Evolutionary conservation across 2,329 filamentous ascomycete genomes (phyloP).

Genomic region (Monosporascus sp.): DNA sequence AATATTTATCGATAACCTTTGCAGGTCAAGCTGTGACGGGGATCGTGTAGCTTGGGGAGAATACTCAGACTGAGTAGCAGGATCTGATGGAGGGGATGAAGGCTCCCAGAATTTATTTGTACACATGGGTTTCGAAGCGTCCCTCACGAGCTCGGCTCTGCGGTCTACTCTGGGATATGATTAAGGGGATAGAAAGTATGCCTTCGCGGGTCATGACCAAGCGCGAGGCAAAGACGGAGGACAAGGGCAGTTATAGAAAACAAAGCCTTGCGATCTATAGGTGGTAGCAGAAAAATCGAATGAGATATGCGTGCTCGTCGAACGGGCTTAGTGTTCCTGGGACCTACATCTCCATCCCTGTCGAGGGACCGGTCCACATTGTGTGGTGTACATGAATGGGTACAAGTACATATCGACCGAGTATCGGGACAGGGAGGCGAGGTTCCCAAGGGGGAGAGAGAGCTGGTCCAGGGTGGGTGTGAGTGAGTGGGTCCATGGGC

Average conservation of each 20-base stretch:
- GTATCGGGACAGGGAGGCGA: constrained; percentile 10
- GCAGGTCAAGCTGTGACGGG: constrained; percentile 8
- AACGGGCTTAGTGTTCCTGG: constrained; percentile 11
- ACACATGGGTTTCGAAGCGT: constrained; percentile 12
- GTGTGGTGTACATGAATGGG: constrained; percentile 6
- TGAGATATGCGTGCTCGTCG: constrained; percentile 12
- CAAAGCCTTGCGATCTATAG: constrained; percentile 12
- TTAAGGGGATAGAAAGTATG: constrained; percentile 11
- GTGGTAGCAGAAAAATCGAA: constrained; percentile 12
- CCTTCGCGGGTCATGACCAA: constrained; percentile 11
- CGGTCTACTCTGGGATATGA: constrained; percentile 3
- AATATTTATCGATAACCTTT: constrained; percentile 9
- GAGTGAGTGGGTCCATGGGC: neutral
- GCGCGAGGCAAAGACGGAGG: constrained; percentile 13
- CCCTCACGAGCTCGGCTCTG: constrained; percentile 1
- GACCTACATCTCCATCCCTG: constrained; percentile 7
- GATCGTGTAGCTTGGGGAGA: constrained; percentile 7
- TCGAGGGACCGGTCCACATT: constrained; percentile 1
- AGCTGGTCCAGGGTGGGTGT: constrained; percentile 4
- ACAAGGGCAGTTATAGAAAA: constrained; percentile 20
- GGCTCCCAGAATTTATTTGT: constrained; percentile 17
- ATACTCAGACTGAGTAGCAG: constrained; percentile 9
- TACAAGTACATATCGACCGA: constrained; percentile 11
- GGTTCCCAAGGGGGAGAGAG: constrained; percentile 11
- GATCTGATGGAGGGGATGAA: constrained; percentile 9